Base-by-base conservation (phyloP, 768 basidiomycete species). In the Pisolithus microcarpus region DNA sequence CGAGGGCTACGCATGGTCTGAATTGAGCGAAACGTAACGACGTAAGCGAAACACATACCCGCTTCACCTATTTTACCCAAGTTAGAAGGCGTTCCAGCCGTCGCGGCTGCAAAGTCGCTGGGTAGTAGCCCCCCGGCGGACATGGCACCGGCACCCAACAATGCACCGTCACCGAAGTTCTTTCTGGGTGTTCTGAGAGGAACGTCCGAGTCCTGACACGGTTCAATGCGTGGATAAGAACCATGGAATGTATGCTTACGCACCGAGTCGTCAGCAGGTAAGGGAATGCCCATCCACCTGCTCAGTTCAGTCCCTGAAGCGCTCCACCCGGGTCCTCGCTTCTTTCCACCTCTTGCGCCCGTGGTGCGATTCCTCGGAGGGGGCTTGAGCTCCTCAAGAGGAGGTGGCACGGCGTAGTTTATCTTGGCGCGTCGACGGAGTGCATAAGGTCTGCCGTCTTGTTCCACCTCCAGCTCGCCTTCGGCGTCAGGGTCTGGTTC, bases 11-110 rank as follows among this genome's bases (percentile, higher is more conserved):
- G 42, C 49, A 30, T 13, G 39, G 39, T 37, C 15, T 52, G 39
- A 21, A 58, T 51, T 30, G 0, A 47, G 42, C 38, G 52, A 51
- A 62, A 40, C 54, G 54, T 37, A 58, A 38, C 42, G 54, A 58
- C 28, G 58, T 56, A 16, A 60, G 48, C 15, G 26, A 1, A 24
- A 50, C 21, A 68, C 78, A 54, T 57, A 82, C 85, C 78, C 54
- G 87, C 75, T 60, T 90, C 88, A 4, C 86, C 84, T 43, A 93
- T 78, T 65, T 88, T 91, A 24, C 91, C 91, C 15, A 91, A 70
- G 60, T 91, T 90, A 2, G 88, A 89, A 2, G 90, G 89, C 2
- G 87, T 89, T 1, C 89, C 87, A 23, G 78, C 84, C 39, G 82
- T 78, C 9, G 71, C 71, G 15, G 80, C 81, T 13, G 87, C 68